Conservation (phyloP, 2,329 filamentous ascomycete genomes). For the Aspergillus glaucus region DNA sequence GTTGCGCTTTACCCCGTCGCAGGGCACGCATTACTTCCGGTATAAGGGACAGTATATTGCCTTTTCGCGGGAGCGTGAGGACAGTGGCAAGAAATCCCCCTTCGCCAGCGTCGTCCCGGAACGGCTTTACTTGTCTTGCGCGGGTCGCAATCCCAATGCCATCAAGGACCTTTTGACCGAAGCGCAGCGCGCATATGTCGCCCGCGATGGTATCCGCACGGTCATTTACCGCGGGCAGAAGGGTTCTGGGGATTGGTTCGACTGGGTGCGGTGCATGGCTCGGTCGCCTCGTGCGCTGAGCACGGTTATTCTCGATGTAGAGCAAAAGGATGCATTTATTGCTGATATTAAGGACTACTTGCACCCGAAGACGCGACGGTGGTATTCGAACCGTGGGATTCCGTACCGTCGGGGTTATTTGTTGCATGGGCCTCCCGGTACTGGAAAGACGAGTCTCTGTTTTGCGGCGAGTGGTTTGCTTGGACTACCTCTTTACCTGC, state of each 20-base stretch:
- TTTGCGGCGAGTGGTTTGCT: slow-evolving; percentile 66
- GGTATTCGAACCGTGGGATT: slow-evolving; percentile 77
- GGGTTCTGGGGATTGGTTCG: slow-evolving; percentile 10
- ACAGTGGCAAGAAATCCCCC: slow-evolving; percentile 13
- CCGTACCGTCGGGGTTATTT: slow-evolving; percentile 81
- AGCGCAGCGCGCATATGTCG: slow-evolving; percentile 30
- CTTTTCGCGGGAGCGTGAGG: slow-evolving; percentile 23
- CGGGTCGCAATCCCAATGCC: slow-evolving; percentile 28
- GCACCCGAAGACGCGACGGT: slow-evolving; percentile 50
- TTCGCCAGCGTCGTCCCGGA: slow-evolving; percentile 15
- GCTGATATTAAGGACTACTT: slow-evolving; percentile 53
- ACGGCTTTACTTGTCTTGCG: slow-evolving; percentile 27
- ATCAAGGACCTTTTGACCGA: slow-evolving; percentile 30
- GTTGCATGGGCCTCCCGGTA: slow-evolving; percentile 72
- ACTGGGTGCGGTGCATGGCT: slow-evolving; percentile 34
- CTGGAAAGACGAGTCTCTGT: slow-evolving; percentile 68
- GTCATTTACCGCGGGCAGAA: slow-evolving; percentile 34
- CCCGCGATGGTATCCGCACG: slow-evolving; percentile 30
- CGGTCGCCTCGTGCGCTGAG: slow-evolving; percentile 47
- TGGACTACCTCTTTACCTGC: slow-evolving; percentile 65
- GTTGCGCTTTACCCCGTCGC: slow-evolving; percentile 57
- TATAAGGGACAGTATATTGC: slow-evolving; percentile 52
- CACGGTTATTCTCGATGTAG: slow-evolving; percentile 49
- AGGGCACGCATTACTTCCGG: slow-evolving; percentile 64
- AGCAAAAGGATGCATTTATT: slow-evolving; percentile 46